Conservation (phyloP, 2,329 filamentous ascomycete species). For the Thielaviopsis euricoi region DNA sequence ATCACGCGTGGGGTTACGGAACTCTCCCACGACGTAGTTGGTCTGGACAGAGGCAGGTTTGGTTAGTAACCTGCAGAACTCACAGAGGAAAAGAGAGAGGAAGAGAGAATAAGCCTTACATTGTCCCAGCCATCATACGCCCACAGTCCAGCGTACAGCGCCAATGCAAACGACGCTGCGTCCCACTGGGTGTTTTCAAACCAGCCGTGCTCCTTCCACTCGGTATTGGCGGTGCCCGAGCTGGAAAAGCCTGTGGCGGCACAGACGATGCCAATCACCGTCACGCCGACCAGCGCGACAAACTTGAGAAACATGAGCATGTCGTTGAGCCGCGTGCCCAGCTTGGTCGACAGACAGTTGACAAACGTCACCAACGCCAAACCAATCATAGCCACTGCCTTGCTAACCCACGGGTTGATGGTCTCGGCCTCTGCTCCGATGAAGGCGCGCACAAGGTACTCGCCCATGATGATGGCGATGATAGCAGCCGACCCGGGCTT, state of each 20-base stretch:
- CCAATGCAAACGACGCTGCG: constrained; percentile 78
- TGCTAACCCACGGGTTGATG: constrained; percentile 77
- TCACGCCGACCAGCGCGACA: constrained; percentile 70
- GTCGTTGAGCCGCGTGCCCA: constrained; percentile 78
- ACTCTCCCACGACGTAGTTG: constrained; percentile 95
- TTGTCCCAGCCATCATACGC: constrained; percentile 99
- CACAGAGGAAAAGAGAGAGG: not conserved
- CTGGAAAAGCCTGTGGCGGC: constrained; percentile 70
- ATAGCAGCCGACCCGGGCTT: constrained; percentile 91
- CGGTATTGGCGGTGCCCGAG: constrained; percentile 55
- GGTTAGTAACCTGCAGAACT: constrained; percentile 9
- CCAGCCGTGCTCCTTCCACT: constrained; percentile 82
- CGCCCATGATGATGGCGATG: constrained; percentile 93
- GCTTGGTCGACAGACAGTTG: constrained; percentile 79
- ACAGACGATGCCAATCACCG: constrained; percentile 75
- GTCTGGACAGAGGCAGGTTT: constrained; percentile 15
- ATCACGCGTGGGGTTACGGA: constrained; percentile 78
- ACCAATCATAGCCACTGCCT: constrained; percentile 65
- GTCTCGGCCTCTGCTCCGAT: constrained; percentile 74
- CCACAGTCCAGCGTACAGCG: constrained; percentile 90
- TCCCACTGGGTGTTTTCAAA: constrained; percentile 72
- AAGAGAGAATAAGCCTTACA: constrained; percentile 35
- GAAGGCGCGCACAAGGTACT: constrained; percentile 80
- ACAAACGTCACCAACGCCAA: constrained; percentile 62
- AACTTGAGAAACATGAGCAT: constrained; percentile 97